Evolutionary conservation across 2,329 filamentous ascomycete species (phyloP).

Genomic region (Xylaria sp.): DNA sequence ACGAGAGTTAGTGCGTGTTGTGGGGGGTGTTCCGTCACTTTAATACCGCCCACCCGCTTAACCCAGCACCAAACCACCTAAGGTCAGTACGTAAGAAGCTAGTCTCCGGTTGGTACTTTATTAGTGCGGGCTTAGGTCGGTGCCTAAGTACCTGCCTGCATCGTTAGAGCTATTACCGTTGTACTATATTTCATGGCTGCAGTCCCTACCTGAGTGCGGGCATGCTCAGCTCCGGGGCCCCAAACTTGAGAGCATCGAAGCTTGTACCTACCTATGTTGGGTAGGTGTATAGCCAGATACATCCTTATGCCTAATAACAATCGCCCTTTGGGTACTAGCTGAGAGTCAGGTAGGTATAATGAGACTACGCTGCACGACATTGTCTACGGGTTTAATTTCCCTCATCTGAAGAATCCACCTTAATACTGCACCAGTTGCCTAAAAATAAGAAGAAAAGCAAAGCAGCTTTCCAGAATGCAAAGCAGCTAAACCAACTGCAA

Average conservation of each 20-base stretch:
- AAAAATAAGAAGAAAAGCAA: background rate
- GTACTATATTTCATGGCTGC: background rate
- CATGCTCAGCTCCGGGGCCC: background rate
- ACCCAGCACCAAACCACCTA: conserved; percentile 19
- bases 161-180: background rate
- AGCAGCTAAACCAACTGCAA: conserved; percentile 1
- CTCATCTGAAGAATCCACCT: background rate
- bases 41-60: conserved; percentile 36
- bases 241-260: conserved; percentile 3
- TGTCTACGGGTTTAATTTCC: background rate
- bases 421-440: background rate
- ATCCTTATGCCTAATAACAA: conserved; percentile 6
- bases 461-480: background rate
- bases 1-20: conserved; percentile 26
- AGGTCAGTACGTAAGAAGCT: conserved; percentile 3
- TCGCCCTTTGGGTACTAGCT: conserved; percentile 14
- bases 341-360: background rate
- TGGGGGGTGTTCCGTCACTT: conserved; percentile 34
- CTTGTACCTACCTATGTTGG: conserved; percentile 4
- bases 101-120: background rate
- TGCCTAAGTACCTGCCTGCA: conserved; percentile 7
- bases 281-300: conserved; percentile 3
- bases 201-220: background rate
- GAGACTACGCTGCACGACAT: background rate
- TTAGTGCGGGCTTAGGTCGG: background rate